Evolutionary conservation across 2,329 filamentous ascomycete genomes (phyloP).

Genomic region (Aspergillus uvarum): DNA sequence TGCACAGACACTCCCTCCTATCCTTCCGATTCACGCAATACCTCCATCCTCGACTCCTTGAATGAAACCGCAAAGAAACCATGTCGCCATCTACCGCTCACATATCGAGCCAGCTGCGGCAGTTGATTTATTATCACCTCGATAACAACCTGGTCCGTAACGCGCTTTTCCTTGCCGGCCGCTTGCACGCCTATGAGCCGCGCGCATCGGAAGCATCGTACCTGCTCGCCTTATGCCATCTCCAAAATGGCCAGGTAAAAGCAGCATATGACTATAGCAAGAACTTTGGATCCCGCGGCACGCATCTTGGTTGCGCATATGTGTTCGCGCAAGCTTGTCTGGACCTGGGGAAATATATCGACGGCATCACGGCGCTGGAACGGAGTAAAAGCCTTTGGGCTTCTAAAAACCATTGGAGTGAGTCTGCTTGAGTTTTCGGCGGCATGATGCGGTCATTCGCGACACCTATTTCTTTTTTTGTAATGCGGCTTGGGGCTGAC

Average conservation of each 20-base stretch:
- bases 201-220: slow-evolving; percentile 78
- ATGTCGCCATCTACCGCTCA: slow-evolving; percentile 59
- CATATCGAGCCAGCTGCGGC: slow-evolving; percentile 61
- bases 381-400: slow-evolving; percentile 75
- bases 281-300: slow-evolving; percentile 65
- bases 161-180: slow-evolving; percentile 88
- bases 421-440: slow-evolving; percentile 34
- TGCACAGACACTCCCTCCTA: slow-evolving; percentile 5
- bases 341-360: slow-evolving; percentile 71
- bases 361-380: slow-evolving; percentile 81
- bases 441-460: neutral
- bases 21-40: slow-evolving; percentile 2
- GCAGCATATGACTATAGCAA: slow-evolving; percentile 84
- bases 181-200: slow-evolving; percentile 79
- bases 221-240: slow-evolving; percentile 79
- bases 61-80: slow-evolving; percentile 15
- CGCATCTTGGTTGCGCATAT: slow-evolving; percentile 83
- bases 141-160: slow-evolving; percentile 89
- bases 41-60: neutral
- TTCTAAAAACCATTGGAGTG: slow-evolving; percentile 73
- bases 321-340: slow-evolving; percentile 89
- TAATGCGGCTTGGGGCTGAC: slow-evolving; percentile 5
- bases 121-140: slow-evolving; percentile 70
- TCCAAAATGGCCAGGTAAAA: slow-evolving; percentile 77
- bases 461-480: neutral